Conservation (phyloP, 139 green algal genomes). For the Picochlorum sp. region DNA sequence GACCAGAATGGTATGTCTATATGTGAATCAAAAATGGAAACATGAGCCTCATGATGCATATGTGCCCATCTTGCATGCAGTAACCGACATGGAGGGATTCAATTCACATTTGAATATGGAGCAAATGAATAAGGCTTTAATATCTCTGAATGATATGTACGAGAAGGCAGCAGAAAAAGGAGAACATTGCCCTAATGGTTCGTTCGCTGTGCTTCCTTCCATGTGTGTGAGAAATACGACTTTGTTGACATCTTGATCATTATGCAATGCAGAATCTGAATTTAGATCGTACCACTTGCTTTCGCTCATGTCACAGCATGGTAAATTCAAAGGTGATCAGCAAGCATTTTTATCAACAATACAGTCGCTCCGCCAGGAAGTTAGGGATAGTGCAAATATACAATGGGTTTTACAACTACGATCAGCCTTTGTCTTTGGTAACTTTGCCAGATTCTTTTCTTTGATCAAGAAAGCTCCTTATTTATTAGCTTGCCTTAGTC, state of each 20-base stretch:
- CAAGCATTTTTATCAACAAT: conserved; percentile 29
- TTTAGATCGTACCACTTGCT: conserved; percentile 69
- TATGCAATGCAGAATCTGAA: conserved; percentile 44
- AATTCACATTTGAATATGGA: conserved; percentile 76
- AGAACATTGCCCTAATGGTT: conserved; percentile 10
- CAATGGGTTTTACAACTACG: conserved; percentile 27
- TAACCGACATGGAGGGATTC: conserved; percentile 55
- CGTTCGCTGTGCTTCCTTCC: background rate
- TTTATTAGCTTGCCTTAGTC: conserved; percentile 52
- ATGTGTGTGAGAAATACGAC: background rate
- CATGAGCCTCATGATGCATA: background rate
- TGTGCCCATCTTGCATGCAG: conserved; percentile 8
- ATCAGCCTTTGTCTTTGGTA: conserved; percentile 11
- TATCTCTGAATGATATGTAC: conserved; percentile 63
- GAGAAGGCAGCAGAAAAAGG: conserved; percentile 29
- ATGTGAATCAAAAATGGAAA: background rate
- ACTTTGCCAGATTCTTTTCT: conserved; percentile 54
- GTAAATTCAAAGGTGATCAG: conserved; percentile 44
- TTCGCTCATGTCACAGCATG: conserved; percentile 51
- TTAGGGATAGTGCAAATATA: conserved; percentile 20
- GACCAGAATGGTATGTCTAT: conserved; percentile 24
- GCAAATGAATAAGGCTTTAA: conserved; percentile 72
- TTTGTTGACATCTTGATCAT: background rate
- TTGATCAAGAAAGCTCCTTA: conserved; percentile 43
- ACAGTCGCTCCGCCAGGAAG: conserved; percentile 25